Conservation (phyloP, 2,329 filamentous ascomycete genomes). For the Aspergillus pseudoterreus region DNA sequence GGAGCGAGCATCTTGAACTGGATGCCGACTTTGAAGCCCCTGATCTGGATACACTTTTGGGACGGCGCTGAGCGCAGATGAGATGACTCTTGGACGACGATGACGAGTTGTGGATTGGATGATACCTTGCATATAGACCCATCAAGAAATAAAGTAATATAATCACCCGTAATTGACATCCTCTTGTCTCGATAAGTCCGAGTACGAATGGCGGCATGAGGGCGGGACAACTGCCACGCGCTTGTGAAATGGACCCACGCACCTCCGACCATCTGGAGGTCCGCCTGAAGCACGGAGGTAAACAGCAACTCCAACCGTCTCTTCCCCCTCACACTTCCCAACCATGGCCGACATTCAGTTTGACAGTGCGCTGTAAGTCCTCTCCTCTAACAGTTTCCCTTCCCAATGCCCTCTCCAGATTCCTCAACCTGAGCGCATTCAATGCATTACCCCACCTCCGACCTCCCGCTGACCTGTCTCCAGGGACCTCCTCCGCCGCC, state of each 20-base stretch:
- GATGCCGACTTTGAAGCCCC: constrained; percentile 26
- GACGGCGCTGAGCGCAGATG: constrained; percentile 8
- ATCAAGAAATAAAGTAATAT: background rate
- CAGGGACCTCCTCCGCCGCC: constrained; percentile 95
- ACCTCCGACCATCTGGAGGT: constrained; percentile 10
- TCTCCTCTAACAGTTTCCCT: background rate
- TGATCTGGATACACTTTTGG: constrained; percentile 25
- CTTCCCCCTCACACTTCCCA: constrained; percentile 13
- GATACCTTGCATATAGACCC: background rate
- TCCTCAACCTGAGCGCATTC: background rate
- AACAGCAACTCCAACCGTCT: constrained; percentile 17
- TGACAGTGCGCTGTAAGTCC: constrained; percentile 48
- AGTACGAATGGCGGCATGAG: no score
- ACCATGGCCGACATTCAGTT: constrained; percentile 48
- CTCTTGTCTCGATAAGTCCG: no score
- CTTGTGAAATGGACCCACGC: constrained; percentile 10
- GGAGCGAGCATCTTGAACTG: constrained; percentile 14
- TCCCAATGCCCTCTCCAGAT: background rate
- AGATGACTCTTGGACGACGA: no score
- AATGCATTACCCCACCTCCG: constrained; percentile 21
- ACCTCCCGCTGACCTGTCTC: constrained; percentile 24
- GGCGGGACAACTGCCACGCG: constrained; percentile 14
- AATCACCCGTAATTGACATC: background rate
- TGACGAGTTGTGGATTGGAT: constrained; percentile 2
- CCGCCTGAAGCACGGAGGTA: constrained; percentile 11